phyloP scores from a whole-genome alignment of 352 stramenopile species.

The Phytopythium delawarense region DNA sequence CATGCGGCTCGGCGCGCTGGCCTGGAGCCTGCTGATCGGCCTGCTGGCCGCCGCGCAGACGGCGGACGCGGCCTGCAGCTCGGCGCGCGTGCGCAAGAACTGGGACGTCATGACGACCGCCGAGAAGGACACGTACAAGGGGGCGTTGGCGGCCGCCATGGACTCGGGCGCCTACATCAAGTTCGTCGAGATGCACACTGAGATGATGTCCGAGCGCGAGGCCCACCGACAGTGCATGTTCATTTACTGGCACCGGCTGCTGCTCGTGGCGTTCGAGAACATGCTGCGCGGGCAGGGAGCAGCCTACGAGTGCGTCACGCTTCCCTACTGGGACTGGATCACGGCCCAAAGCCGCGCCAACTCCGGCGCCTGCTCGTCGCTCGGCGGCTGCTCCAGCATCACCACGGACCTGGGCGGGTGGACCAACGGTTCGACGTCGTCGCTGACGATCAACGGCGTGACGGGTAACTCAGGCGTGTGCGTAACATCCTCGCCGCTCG shows the following conservation, averaged over 20 bases:
- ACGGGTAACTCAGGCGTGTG: constrained; percentile 29
- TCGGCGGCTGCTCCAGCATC: constrained; percentile 44
- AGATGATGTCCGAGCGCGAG: constrained; percentile 45
- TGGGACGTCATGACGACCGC: constrained; percentile 37
- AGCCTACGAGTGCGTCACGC: constrained; percentile 59
- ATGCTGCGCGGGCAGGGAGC: constrained; percentile 62
- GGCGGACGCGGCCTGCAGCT: constrained; percentile 14
- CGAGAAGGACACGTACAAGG: constrained; percentile 46
- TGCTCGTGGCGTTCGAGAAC: constrained; percentile 74
- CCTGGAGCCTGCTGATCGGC: constrained; percentile 6
- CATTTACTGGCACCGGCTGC: constrained; percentile 74
- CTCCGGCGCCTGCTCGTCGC: constrained; percentile 31
- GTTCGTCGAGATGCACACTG: constrained; percentile 61
- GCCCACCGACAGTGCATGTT: constrained; percentile 72
- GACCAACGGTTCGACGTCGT: constrained; percentile 10
- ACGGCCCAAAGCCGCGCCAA: constrained; percentile 34
- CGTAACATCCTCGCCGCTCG: constrained; percentile 23
- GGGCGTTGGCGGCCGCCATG: constrained; percentile 41
- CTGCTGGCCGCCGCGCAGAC: constrained; percentile 5
- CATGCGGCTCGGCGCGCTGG: constrained; percentile 11
- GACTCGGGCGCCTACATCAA: constrained; percentile 50
- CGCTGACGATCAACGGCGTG: constrained; percentile 43
- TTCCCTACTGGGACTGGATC: constrained; percentile 82
- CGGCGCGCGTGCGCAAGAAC: constrained; percentile 36
- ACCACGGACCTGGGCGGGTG: constrained; percentile 35